Conservation (phyloP, 768 basidiomycete species). For the Boletus rubroflammeus region DNA sequence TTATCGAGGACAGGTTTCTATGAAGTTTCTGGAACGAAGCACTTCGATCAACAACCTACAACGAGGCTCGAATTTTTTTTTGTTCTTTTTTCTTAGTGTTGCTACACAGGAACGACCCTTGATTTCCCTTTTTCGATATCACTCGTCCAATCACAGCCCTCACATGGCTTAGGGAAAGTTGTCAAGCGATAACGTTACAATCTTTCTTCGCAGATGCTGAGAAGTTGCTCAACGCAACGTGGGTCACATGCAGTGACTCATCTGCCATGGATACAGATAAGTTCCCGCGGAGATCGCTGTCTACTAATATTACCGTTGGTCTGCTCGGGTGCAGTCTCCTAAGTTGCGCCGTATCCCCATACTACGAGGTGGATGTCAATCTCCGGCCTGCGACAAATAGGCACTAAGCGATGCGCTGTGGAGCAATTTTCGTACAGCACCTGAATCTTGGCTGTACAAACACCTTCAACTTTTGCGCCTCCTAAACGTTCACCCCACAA, state of each 20-base stretch:
- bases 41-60: slow-evolving; percentile 6
- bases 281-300: slow-evolving; percentile 30
- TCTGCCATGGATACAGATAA: slow-evolving; percentile 27
- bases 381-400: slow-evolving; percentile 18
- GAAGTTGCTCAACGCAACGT: slow-evolving; percentile 23
- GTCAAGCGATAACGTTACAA: slow-evolving; percentile 22
- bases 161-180: slow-evolving; percentile 13
- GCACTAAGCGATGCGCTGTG: slow-evolving; percentile 2
- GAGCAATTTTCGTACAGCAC: neutral
- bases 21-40: slow-evolving; percentile 1
- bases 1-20: neutral
- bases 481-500: slow-evolving; percentile 20
- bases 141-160: slow-evolving; percentile 6
- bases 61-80: slow-evolving; percentile 5
- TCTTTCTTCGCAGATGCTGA: slow-evolving; percentile 16
- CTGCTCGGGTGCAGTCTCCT: slow-evolving; percentile 10
- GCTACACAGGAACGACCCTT: slow-evolving; percentile 4
- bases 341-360: slow-evolving; percentile 24
- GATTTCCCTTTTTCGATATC: slow-evolving; percentile 8
- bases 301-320: slow-evolving; percentile 7
- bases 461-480: slow-evolving; percentile 1
- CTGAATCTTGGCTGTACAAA: neutral
- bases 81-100: neutral
- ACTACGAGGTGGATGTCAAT: slow-evolving; percentile 12
- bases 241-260: too few relatives aligned